Conservation (phyloP, 306 rosid species). For the Macrotyloma uniflorum region DNA sequence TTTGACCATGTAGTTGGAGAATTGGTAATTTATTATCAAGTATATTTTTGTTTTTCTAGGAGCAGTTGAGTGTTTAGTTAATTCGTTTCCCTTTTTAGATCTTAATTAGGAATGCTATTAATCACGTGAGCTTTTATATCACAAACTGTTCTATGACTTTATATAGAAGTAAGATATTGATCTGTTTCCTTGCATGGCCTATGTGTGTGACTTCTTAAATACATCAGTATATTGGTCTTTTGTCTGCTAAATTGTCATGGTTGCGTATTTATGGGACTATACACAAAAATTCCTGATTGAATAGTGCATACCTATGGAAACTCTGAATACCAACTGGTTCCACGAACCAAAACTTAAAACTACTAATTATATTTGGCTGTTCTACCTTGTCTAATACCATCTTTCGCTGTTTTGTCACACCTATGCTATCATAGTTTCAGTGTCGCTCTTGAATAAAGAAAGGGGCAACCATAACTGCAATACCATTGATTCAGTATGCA, state of each 20-base stretch:
- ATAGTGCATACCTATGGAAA: neutral
- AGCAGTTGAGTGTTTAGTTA: neutral
- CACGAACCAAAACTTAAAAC: neutral
- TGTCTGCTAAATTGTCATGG: neutral
- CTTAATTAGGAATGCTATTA: slow-evolving; percentile 30
- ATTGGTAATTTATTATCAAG: neutral
- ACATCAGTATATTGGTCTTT: neutral
- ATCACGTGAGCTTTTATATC: neutral
- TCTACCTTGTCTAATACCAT: slow-evolving; percentile 2
- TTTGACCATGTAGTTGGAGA: slow-evolving; percentile 6
- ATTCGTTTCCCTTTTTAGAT: slow-evolving; percentile 14
- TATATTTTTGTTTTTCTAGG: slow-evolving; percentile 2
- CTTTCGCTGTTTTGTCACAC: slow-evolving; percentile 8
- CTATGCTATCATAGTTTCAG: neutral
- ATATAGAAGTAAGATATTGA: slow-evolving; percentile 2
- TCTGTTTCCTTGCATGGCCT: slow-evolving; percentile 22
- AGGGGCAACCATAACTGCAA: neutral
- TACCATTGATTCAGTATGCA: neutral
- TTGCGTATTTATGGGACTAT: neutral
- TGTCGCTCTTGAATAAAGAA: neutral
- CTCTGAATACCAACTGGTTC: neutral
- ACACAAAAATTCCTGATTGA: neutral
- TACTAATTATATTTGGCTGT: neutral
- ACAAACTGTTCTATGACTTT: neutral
- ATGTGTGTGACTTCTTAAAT: slow-evolving; percentile 24